A percentile compares a stretch with the other conserved stretches of the same genome.
phyloP scores from a whole-genome alignment of 1,284 basidiomycete species.

The Sanghuangporus weigelae region DNA sequence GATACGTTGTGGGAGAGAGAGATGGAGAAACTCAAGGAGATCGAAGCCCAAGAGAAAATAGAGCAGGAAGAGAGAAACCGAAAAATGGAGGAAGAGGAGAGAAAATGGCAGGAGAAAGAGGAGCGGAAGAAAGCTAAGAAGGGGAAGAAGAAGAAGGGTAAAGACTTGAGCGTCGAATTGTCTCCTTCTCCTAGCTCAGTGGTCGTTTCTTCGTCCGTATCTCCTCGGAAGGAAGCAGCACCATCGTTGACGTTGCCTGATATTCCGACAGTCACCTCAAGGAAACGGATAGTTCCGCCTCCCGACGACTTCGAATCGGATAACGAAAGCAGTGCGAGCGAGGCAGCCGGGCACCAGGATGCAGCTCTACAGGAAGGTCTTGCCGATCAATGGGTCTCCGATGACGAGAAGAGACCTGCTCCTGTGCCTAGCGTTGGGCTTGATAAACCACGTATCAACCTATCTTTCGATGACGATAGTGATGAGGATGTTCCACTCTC shows the following conservation, averaged over 20 bases:
- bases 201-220: background rate
- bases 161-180: background rate
- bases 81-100: constrained; percentile 28
- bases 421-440: constrained; percentile 52
- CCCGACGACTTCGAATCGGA: constrained; percentile 32
- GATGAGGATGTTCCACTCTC: constrained; percentile 76
- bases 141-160: constrained; percentile 9
- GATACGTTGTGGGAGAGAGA: constrained; percentile 80
- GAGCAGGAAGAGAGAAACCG: constrained; percentile 44
- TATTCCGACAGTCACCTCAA: constrained; percentile 13
- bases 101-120: constrained; percentile 28
- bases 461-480: constrained; percentile 42
- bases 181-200: constrained; percentile 12
- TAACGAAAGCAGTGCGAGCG: constrained; percentile 45
- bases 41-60: constrained; percentile 56
- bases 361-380: constrained; percentile 24
- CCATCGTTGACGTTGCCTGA: constrained; percentile 13
- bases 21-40: constrained; percentile 64
- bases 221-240: background rate
- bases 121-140: constrained; percentile 36
- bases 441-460: constrained; percentile 34
- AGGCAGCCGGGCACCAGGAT: constrained; percentile 25
- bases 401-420: constrained; percentile 49
- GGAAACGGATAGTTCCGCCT: constrained; percentile 3
- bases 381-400: constrained; percentile 55